Evolutionary conservation across 345 rosid genomes (phyloP), one percentile per base, ranked within the genome.

Genomic region (Turnera subulata): DNA sequence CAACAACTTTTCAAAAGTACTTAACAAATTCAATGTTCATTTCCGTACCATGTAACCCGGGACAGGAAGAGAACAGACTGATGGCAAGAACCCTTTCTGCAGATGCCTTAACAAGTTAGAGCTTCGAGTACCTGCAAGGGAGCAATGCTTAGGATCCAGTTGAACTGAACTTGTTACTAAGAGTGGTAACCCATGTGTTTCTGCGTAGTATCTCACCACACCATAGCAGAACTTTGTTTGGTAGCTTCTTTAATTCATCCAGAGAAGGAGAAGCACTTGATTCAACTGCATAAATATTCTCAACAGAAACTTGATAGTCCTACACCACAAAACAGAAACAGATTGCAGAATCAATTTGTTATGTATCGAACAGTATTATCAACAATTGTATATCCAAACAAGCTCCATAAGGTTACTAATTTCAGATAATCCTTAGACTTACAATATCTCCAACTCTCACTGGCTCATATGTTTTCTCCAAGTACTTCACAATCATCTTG

Each of bases 221-320:
- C 96, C 99, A 87, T 37, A 87, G 42, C 20, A 87, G 89, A 24
- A 82, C 69, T 58, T 81, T 87, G 74, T 84, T 89, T 0, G 91
- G 84, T 23, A 78, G 29, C 64, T 83, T 77, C 69, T 79, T 85
- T 26, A 85, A 65, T 6, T 83, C 94, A 23, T 86, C 94, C 46
- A 82, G 42, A 0, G 93, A 74, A n/a, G 89, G 88, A 15, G 68
- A 62, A 0, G 80, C 91, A 0, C 61, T 56, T 0, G 87, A 69
- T 56, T 92, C 88, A 0, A 89, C 80, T 0, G 71, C 63, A 46
- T 84, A 89, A 16, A 83, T 72, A 45, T 80, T 83, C 44, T 79
- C 86, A 26, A 89, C 81, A 4, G 82, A 77, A 21, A 78, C 78
- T 20, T 78, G 76, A 40, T 86, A 88, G 45, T 78, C 89, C 96